These are phyloP conservation scores for Phaffomyces opuntiae DNA, from an alignment of 805 yeast genomes.

Conservation along the genomic window DNA sequence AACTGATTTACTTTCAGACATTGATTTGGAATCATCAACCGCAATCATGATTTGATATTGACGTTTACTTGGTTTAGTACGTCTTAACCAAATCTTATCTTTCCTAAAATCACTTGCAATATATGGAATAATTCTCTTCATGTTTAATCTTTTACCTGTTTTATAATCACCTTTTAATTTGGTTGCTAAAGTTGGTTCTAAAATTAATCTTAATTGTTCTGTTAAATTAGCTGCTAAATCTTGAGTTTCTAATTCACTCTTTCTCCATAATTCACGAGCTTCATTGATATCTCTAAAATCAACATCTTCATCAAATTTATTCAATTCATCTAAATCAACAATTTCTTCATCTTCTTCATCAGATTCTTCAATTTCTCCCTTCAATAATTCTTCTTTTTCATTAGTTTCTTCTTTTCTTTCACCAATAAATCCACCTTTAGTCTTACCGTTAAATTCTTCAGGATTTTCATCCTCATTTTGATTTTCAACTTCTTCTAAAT, in stretches of 20 bases:
- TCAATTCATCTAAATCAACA: conserved; percentile 16
- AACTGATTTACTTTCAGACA: conserved; percentile 89
- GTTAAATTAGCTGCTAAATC: conserved; percentile 82
- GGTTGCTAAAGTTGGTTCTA: conserved; percentile 96
- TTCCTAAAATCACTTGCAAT: conserved; percentile 96
- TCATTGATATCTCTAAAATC: conserved; percentile 49
- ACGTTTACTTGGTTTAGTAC: conserved; percentile 96
- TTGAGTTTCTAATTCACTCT: conserved; percentile 76
- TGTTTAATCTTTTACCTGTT: conserved; percentile 93
- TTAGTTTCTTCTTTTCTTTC: conserved; percentile 30
- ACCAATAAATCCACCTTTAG: conserved; percentile 44
- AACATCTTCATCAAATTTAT: conserved; percentile 19
- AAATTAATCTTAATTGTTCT: conserved; percentile 86
- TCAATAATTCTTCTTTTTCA: conserved; percentile 27
- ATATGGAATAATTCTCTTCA: conserved; percentile 96
- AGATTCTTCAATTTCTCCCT: conserved; percentile 22
- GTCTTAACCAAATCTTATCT: conserved; percentile 96
- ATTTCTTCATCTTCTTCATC: conserved; percentile 23
- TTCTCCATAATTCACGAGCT: conserved; percentile 75
- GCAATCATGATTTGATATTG: conserved; percentile 97
- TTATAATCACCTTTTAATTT: conserved; percentile 92
- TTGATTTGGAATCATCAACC: conserved; percentile 94
- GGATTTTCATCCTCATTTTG: conserved; percentile 26
- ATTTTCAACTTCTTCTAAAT: conserved; percentile 23
- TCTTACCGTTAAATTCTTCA: conserved; percentile 43